Base-by-base conservation (phyloP, 192 early-diverging fungal species). In the Coemansia guatemalensis region DNA sequence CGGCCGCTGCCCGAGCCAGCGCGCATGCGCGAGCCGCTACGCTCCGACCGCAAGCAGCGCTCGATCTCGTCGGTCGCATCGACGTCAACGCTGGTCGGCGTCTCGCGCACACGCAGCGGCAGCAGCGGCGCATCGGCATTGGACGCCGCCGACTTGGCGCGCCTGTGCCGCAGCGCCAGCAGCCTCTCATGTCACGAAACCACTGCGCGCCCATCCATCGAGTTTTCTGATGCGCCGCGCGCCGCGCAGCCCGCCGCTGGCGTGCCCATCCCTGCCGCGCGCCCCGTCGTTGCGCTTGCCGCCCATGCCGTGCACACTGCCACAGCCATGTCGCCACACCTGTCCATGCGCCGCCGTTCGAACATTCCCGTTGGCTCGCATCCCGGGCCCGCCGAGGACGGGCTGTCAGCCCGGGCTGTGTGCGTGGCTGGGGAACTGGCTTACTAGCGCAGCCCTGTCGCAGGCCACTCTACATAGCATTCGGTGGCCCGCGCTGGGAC, bases 31-130 rank as follows among this genome's bases (percentile, higher is more conserved):
- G 29, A 53, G 41, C 52, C 20, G 9, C 11, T 53, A 29, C 14
- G 6, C 3, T 2, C 44, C 24, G 64, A 60, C 14, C 26, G 25
- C 32, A 69, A 65, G 39, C 68, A 78, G 56, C 75, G 60, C 30
- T 78, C 75, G 23, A 73, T 78, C 23, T 73, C 75, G 39, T 78
- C 76, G n/a, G 68, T 69, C 1, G 61, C 76, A 3, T 73, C 76
- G 5, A 47, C 67, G 2, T 53, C 68, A 4, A 79, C 76, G 48
- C 68, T 73, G 6, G 62, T 79, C 33, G 67, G 70, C 63, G 35
- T 48, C 11, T 53, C 44, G 22, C 35, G 35, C 35, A 39, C 35
- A 11, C 35, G 35, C 35, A 8, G 24, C 32, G 47, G 8, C 50
- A 9, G 51, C 50, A 29, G 48, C 51, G 24, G 51, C 8, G 23